These are phyloP conservation scores for Solioccasus polychromus DNA, from an alignment of 768 basidiomycete genomes.

Conservation along the genomic window DNA sequence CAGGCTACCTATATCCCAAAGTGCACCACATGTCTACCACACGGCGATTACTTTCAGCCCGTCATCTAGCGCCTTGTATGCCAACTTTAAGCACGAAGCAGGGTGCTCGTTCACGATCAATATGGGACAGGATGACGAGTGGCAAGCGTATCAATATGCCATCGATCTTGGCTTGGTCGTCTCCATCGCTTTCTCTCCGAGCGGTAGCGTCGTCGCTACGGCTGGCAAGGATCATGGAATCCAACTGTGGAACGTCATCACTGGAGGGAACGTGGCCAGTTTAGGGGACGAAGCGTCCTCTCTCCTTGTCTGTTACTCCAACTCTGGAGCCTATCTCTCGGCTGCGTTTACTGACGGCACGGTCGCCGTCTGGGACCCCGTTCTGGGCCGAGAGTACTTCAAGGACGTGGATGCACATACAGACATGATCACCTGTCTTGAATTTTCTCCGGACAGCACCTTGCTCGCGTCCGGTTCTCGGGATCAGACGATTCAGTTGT, in stretches of 20 bases:
- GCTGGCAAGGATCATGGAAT: constrained; percentile 9
- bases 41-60: constrained; percentile 9
- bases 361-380: constrained; percentile 14
- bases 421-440: constrained; percentile 8
- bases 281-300: constrained; percentile 10
- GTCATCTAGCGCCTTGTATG: constrained; percentile 6
- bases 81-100: constrained; percentile 12
- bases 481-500: constrained; percentile 13
- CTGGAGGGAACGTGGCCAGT: constrained; percentile 11
- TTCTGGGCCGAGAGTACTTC: constrained; percentile 9
- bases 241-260: constrained; percentile 15
- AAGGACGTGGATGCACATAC: constrained; percentile 4
- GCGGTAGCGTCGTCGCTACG: constrained; percentile 8
- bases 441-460: constrained; percentile 5
- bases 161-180: constrained; percentile 3
- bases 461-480: constrained; percentile 11
- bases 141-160: constrained; percentile 4
- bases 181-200: constrained; percentile 16
- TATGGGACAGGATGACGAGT: neutral
- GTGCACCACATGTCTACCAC: constrained; percentile 15
- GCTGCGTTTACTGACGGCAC: constrained; percentile 6
- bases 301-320: constrained; percentile 8
- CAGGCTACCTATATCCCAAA: constrained; percentile 9
- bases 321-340: constrained; percentile 10
- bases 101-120: neutral